Percentiles rank a stretch among this genome's conserved stretches.
Evolutionary conservation across 148 eudicot genomes (phyloP).

Genomic region (Rhododendron henanense): DNA sequence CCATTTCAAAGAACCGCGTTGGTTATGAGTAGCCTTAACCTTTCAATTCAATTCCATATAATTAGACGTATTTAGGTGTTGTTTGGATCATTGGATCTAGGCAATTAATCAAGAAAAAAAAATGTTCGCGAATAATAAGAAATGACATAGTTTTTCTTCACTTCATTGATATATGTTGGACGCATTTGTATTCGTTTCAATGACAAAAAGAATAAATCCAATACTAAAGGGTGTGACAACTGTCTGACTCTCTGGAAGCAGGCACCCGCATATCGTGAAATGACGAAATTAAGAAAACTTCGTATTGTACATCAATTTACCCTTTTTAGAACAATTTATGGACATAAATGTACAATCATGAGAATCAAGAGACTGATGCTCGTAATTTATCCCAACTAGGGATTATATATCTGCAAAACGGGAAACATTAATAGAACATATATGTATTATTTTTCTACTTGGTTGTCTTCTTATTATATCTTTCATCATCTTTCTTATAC

Average conservation of each 20-base stretch:
- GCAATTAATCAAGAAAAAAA: neutral
- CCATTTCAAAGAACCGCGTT: neutral
- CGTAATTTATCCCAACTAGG: neutral
- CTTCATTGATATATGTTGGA: neutral
- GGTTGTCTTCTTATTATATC: neutral
- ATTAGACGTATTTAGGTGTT: neutral
- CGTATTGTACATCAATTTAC: neutral
- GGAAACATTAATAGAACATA: neutral
- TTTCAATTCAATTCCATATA: neutral
- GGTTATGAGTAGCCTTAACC: neutral
- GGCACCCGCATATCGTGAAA: neutral
- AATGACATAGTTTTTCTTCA: neutral
- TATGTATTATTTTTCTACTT: neutral
- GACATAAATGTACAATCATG: neutral
- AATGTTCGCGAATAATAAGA: neutral
- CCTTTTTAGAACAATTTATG: neutral
- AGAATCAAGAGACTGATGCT: neutral
- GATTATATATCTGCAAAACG: neutral
- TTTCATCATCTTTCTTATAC: neutral
- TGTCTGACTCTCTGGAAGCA: neutral
- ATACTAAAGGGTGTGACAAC: neutral
- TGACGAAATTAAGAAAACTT: neutral
- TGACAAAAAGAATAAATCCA: neutral
- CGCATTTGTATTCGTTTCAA: neutral
- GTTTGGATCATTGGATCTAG: neutral